Base-by-base conservation (phyloP, 768 basidiomycete species). In the Auricularia sp. region DNA sequence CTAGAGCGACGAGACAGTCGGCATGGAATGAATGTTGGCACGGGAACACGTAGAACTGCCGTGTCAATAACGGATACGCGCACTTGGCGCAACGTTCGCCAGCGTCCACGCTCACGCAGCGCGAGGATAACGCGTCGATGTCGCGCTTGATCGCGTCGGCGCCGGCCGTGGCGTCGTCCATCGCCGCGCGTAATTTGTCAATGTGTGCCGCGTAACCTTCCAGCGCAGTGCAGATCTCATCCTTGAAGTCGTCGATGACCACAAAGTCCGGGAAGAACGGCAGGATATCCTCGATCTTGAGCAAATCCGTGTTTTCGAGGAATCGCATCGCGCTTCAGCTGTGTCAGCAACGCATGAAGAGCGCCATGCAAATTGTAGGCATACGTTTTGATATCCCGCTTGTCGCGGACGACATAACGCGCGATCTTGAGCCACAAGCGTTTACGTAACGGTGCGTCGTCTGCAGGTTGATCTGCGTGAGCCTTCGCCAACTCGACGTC, bases 191-290 rank as follows among this genome's bases (percentile, higher is more conserved):
- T 66, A 99, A 81, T 36, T 79, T 78, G 62, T 95, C 93, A 58
- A 98, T 98, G 69, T 93, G 91, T 18, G 87, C 83, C 51, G 92
- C 91, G 72, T 98, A 98, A 1, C 90, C 90, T 72, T 99, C 96
- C 68, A 99, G 77, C 0, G 97, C 97, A 66, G 88, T 87, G 61
- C 95, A 96, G 68, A 98, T 98, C 76, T 98, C 96, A 70, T 96
- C 91, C 74, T 99, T 99, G 83, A 99, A 98, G 73, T 98, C 97
- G 72, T 98, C 97, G 68, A 99, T 98, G 65, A 98, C 91, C 12
- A 96, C 93, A 72, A 99, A 99, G 76, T 98, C 96, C 2, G 97
- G 96, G 86, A 99, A 98, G 86, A 98, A 99, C 4, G 97, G 97
- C 18, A 99, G 78, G 66, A 99, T 97, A 72, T 99, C 97, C 72